phyloP scores from a whole-genome alignment of 2,329 filamentous ascomycete genomes.

The Colletotrichum neosansevieriae region DNA sequence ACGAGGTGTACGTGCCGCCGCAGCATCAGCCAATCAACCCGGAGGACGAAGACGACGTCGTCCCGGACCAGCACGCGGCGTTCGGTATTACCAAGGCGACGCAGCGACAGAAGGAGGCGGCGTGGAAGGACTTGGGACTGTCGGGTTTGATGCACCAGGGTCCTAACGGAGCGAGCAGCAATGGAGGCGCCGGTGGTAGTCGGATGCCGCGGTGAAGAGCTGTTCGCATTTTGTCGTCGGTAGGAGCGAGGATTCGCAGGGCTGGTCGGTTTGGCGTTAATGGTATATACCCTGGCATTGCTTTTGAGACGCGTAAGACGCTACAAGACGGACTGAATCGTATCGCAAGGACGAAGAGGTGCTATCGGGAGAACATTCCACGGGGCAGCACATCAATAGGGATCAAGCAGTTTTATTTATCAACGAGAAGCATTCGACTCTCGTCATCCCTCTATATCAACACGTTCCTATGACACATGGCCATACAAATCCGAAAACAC shows the following conservation, averaged over 20 bases:
- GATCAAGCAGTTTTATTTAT: conserved; percentile 6
- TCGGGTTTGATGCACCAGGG: conserved; percentile 76
- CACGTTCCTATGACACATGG: neutral
- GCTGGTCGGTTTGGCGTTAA: conserved; percentile 21
- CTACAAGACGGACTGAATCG: too few relatives aligned
- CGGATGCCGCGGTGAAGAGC: conserved; percentile 26
- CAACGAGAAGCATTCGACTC: neutral
- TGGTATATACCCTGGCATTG: conserved; percentile 35
- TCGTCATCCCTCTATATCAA: neutral
- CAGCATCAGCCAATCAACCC: conserved; percentile 86
- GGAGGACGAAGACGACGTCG: conserved; percentile 89
- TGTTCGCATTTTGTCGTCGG: neutral
- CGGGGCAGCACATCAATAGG: neutral
- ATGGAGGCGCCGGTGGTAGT: conserved; percentile 40
- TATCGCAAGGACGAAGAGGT: too few relatives aligned
- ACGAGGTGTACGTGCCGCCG: conserved; percentile 85
- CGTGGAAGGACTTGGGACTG: conserved; percentile 85
- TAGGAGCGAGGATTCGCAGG: neutral
- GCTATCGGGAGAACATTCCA: too few relatives aligned
- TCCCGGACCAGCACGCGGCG: conserved; percentile 88
- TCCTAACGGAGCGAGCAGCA: conserved; percentile 49
- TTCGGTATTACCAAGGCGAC: conserved; percentile 88
- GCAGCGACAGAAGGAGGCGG: conserved; percentile 76
- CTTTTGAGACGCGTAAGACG: neutral
- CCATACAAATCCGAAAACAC: conserved; percentile 26